phyloP scores from a whole-genome alignment of 2,329 filamentous ascomycete species.

The Aureobasidium uvarum region DNA sequence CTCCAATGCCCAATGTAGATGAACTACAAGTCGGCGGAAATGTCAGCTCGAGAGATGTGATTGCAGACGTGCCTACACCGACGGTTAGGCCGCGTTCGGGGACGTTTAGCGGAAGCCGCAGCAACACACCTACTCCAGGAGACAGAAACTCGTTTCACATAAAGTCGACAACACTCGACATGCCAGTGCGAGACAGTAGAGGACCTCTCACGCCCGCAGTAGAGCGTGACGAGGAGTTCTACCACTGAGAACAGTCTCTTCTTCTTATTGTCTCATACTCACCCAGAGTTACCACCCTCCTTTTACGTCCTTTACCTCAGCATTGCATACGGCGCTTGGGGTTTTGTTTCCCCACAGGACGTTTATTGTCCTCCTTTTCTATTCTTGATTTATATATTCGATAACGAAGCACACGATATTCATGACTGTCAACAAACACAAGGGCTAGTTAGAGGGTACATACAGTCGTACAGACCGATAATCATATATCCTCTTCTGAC shows the following conservation, averaged over 20 bases:
- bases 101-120: slow-evolving; percentile 33
- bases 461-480: not conserved
- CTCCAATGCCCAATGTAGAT: slow-evolving; percentile 33
- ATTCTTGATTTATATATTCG: not conserved
- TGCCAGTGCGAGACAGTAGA: slow-evolving; percentile 8
- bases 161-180: slow-evolving; percentile 10
- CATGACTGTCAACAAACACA: not conserved
- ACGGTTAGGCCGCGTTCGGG: slow-evolving; percentile 38
- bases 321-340: slow-evolving; percentile 6
- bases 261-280: not conserved
- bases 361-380: not conserved
- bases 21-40: slow-evolving; percentile 36
- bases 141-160: slow-evolving; percentile 20
- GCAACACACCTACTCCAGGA: slow-evolving; percentile 28
- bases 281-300: slow-evolving; percentile 27
- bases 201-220: slow-evolving; percentile 18
- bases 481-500: not conserved
- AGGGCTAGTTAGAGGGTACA: not conserved
- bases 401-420: slow-evolving; percentile 11
- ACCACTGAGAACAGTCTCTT: slow-evolving; percentile 21
- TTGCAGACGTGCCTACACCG: slow-evolving; percentile 38
- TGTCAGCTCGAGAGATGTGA: slow-evolving; percentile 36
- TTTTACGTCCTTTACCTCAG: not conserved
- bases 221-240: slow-evolving; percentile 10
- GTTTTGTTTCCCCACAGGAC: not conserved